Base-by-base conservation (phyloP, 805 yeast species). In the Metschnikowia noctiluminum region DNA sequence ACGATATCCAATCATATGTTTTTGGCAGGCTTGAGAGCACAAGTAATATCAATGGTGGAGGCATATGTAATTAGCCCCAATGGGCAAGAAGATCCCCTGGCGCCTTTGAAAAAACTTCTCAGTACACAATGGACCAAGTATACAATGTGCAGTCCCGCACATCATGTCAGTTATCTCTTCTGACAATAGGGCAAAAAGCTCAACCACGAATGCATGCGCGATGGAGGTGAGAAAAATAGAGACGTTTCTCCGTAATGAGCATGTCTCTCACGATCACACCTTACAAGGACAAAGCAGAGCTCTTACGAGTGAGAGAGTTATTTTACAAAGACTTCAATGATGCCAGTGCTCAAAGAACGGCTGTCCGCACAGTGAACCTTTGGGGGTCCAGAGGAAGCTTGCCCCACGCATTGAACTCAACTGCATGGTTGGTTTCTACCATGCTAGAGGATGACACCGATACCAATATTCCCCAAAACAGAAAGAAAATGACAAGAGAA, bases 401-500 rank as follows among this genome's bases (percentile, higher is more conserved):
- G 13, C 91, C 94, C 1, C 94, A 85, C 61, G 84, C 85, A 0
- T 72, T 88, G 31, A 92, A 85, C 56, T 65, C 81, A 38, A 87
- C 95, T 0, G 73, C 84, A 0, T 66, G 78, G 37, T 59, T 87
- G 14, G 77, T 81, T 0, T 74, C 83, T n/a, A 71, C 82, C 0
- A 58, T 68, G 2, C 48, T 82, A 21, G 54, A 64, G 12, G 55
- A 59, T 16, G 83, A 79, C 50, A 72, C 72, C 32, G 21, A 21
- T 21, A 21, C 21, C 21, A 21, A 4, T 4, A 21, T 49, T 35
- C 3, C 37, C 42, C 28, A 40, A 40, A 7, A 30, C 56, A 30
- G 31, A 28, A 42, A 6, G n/a, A 15, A 11, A 26, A 30, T 38
- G 16, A 15, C 32, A n/a, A 28, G 42, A 26, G 21, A 34, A 13